Base-by-base conservation (phyloP, 2,329 filamentous ascomycete species). In the Ceratocystis lukuohia region DNA sequence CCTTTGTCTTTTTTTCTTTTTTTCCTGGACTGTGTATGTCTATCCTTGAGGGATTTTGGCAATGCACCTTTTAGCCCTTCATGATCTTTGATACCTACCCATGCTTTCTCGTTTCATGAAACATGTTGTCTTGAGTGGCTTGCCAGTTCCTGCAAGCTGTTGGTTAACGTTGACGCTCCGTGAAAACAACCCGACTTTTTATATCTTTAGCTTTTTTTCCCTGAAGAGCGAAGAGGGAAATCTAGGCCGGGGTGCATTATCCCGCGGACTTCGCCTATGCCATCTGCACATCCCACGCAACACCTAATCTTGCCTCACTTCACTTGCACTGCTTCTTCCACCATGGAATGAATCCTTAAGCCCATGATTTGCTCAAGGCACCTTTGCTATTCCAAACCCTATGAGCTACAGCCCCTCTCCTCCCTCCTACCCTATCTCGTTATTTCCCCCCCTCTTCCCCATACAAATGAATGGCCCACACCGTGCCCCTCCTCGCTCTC, bases 71-170 rank as follows among this genome's bases (percentile, higher is more conserved):
- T 53, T 53, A 8, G 10, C 15, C 53, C 28, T 57, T 57, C 53
- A 57, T 57, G 53, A 57, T 30, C 53, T 50, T 25, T 20, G 5
- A 41, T 17, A 15, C 12, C 15, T 33, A 8, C 12, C 25, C 50
- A 6, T 30, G 17, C n/a, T 22, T 12, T 56, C 22, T 50, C 41
- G 33, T 45, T 46, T 45, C 45, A 41, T 44, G 41, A 44, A 57
- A 61, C 57, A 37, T n/a, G 45, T 3, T 33, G 30, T 41, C 25
- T 46, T 46, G 46, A 28, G 65, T 64, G 17, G 65, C 53, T 67
- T 59, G n/a, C 22, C 6, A 12, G 28, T 33, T 30, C 33, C 25
- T 28, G 45, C 20, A 10, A 30, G 15, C 46, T 53, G 20, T 64
- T 25, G n/a, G 48, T 33, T n/a, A 25, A 30, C 53, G 37, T 15